Base-by-base conservation (phyloP, 495 filamentous ascomycete species). In the Trichocladium uniseriatum region DNA sequence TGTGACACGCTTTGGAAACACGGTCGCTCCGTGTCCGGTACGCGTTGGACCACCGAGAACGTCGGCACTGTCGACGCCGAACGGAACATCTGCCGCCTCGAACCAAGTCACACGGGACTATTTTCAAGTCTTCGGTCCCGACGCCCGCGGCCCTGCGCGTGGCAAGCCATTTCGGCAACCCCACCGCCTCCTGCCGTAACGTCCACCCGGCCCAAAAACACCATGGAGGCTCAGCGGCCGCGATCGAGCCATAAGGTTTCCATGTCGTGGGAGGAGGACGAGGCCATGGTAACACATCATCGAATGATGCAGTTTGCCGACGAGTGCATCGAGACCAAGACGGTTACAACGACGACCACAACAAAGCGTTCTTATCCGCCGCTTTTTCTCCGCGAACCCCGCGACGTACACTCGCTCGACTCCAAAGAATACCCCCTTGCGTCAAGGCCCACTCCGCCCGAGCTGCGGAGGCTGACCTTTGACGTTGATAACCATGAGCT, bases 301-400 rank as follows among this genome's bases (percentile, higher is more conserved):
- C 44, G 53, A 8, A 55, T 65, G 28, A 65, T 78, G 42, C 70
- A 73, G 49, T 73, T 78, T 51, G 71, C 70, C 41, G 67, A 78
- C 16, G 74, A 79, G 54, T 78, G 75, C 49, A 70, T 79, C 53
- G 76, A 79, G 61, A 78, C 75, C n/a, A 79, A 75, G 60, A 79
- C 74, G 9, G 82, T 96, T 52, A 97, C 90, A 5, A 96, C 92
- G 0, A 97, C 91, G 0, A 97, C 90, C 0, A 95, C 88, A 1
- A 96, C 91, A 0, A 95, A 92, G 18, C 83, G 87, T 29, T 81
- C 80, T 5, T 91, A 92, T 51, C 90, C 92, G 13, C 91, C 89
- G 15, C 67, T 97, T 11, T 64, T 85, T 41, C 78, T 96, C 55
- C 81, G 79, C 49, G 80, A 85, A 38, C 86, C 90, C 21, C 79